Evolutionary conservation across 2,329 filamentous ascomycete species (phyloP), one percentile per base, ranked within the genome.

Genomic region (Fusarium goolgardi): DNA sequence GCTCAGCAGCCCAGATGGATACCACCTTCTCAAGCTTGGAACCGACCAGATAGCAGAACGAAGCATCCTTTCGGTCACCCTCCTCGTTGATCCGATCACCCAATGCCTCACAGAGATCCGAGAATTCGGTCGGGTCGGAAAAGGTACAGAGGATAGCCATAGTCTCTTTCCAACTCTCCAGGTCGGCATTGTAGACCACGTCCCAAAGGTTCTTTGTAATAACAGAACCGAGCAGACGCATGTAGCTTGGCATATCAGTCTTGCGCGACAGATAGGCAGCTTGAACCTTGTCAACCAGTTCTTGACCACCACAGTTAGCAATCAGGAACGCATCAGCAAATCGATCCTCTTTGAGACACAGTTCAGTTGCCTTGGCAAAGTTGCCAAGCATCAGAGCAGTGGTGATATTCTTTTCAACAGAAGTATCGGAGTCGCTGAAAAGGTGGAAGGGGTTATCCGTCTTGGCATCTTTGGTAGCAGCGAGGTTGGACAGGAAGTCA

Each of bases 1-100:
- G 87, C 79, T 98, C 94, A 51, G 91, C 85, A 55, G 95, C 90
- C 96, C 96, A 99, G 75, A 98, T 97, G 35, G 86, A 86, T 45
- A 98, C 92, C 25, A 98, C 95, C 86, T 99, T 99, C 80, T 99
- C 95, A 6, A 99, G 85, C 81, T 97, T 98, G 20, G 95, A 97
- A 62, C 96, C 95, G 44, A 95, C 94, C 64, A 99, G 83, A 80
- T 94, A 99, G 80, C 96, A 99, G 86, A 99, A 97, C 1, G 93
- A 94, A 34, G 96, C 96, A 78, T 99, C 93, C 78, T 97, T 95
- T 65, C 93, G 87, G 39, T 90, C 86, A 23, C 87, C 87, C n/a
- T 83, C 82, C 75, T 97, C 95, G 67, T 92, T 86, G 40, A 99
- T 88, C 31, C 96, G 89, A 78, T 99, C 96, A 71, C 96, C 96